A percentile compares a stretch with the other conserved stretches of the same genome.
Conservation (phyloP, 2,329 filamentous ascomycete genomes). For the Colletotrichum lentis region DNA sequence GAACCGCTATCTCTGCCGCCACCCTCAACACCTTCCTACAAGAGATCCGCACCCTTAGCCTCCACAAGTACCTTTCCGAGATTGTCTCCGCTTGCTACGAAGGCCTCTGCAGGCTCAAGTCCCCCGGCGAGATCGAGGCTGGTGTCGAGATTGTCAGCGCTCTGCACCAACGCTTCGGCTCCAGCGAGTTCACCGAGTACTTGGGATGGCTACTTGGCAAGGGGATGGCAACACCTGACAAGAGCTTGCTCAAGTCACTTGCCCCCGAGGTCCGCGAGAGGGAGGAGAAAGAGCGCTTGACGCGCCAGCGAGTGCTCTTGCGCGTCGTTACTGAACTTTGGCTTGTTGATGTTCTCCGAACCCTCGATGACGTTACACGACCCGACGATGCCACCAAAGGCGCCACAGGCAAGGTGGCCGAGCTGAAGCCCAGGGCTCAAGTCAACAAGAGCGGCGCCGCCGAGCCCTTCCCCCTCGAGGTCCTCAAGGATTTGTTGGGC, state of each 20-base stretch:
- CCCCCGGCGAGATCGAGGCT: constrained; percentile 88
- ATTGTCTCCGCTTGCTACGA: constrained; percentile 97
- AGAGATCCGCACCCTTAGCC: constrained; percentile 87
- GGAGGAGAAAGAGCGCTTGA: constrained; percentile 92
- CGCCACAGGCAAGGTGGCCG: constrained; percentile 69
- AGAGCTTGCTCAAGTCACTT: constrained; percentile 79
- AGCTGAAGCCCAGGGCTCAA: constrained; percentile 64
- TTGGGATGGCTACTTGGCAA: constrained; percentile 92
- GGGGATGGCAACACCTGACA: constrained; percentile 90
- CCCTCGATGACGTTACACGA: constrained; percentile 72
- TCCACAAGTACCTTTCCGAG: constrained; percentile 96
- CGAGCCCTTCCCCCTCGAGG: constrained; percentile 94
- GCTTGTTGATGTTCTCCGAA: constrained; percentile 88
- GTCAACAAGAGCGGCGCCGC: constrained; percentile 71
- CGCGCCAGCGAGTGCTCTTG: constrained; percentile 83
- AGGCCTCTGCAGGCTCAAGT: constrained; percentile 89
- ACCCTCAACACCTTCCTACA: constrained; percentile 85
- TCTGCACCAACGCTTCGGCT: constrained; percentile 94
- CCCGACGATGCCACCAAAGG: constrained; percentile 71
- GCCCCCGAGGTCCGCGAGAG: constrained; percentile 85
- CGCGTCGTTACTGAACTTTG: constrained; percentile 94
- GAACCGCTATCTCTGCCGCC: constrained; percentile 84
- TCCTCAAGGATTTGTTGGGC: constrained; percentile 94
- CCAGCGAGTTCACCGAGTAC: constrained; percentile 87
- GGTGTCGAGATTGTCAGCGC: constrained; percentile 93